Evolutionary conservation across 495 filamentous ascomycete genomes (phyloP).

Genomic region (Penicillium roqueforti): DNA sequence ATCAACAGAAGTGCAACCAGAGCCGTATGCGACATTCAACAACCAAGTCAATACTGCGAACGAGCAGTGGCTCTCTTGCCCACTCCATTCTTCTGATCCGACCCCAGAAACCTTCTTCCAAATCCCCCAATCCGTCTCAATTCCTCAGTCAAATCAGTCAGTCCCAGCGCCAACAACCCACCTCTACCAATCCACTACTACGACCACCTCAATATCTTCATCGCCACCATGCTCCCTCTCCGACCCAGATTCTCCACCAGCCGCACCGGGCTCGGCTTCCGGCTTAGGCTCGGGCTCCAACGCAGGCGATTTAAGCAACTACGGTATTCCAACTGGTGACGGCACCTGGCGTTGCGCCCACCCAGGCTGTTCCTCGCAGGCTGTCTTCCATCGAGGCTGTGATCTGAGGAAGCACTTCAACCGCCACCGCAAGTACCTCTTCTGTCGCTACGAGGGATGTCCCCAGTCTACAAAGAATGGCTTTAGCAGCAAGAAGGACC

Average conservation of each 20-base stretch:
- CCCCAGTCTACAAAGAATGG: slow-evolving; percentile 52
- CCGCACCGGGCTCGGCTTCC: background rate
- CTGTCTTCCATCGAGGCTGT: slow-evolving; percentile 56
- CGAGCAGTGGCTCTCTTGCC: slow-evolving; percentile 17
- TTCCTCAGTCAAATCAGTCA: background rate
- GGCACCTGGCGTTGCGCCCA: slow-evolving; percentile 54
- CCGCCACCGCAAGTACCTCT: slow-evolving; percentile 57
- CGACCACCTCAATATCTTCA: slow-evolving; percentile 9
- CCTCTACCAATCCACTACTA: background rate
- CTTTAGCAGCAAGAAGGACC: slow-evolving; percentile 63
- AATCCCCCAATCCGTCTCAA: background rate
- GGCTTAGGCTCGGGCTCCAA: slow-evolving; percentile 6
- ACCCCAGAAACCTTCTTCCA: slow-evolving; percentile 16
- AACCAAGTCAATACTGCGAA: slow-evolving; percentile 6
- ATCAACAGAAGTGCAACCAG: slow-evolving; percentile 4
- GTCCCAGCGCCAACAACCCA: background rate
- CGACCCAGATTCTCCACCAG: slow-evolving; percentile 4
- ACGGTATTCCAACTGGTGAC: slow-evolving; percentile 29
- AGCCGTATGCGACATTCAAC: slow-evolving; percentile 10
- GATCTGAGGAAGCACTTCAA: slow-evolving; percentile 64
- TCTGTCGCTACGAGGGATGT: slow-evolving; percentile 59
- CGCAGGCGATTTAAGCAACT: slow-evolving; percentile 27
- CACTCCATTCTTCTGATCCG: slow-evolving; percentile 1
- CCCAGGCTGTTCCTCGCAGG: slow-evolving; percentile 53
- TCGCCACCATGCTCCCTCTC: slow-evolving; percentile 20